Conservation (phyloP, 495 filamentous ascomycete species). For the Sabuloglossum arenarium region DNA sequence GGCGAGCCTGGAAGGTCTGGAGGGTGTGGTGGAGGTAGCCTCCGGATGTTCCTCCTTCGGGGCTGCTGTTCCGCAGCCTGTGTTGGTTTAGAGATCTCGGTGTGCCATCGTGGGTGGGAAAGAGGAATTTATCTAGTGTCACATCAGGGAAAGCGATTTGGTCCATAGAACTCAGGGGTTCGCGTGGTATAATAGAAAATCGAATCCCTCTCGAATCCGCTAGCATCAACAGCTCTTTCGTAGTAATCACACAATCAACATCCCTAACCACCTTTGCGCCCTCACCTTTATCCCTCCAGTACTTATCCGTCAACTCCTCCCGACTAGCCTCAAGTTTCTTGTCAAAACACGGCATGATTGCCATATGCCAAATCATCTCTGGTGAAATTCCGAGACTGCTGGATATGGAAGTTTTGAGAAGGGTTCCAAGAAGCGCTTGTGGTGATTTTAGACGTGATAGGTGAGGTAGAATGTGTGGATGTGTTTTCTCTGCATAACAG, state of each 20-base stretch:
- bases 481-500: conserved; percentile 94
- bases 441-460: conserved; percentile 83
- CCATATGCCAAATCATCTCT: conserved; percentile 77
- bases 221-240: conserved; percentile 75
- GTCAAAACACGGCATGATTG: conserved; percentile 96
- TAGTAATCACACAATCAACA: conserved; percentile 94
- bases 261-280: conserved; percentile 43
- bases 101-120: conserved; percentile 19
- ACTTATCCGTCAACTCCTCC: conserved; percentile 66
- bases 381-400: conserved; percentile 46
- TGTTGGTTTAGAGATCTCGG: conserved; percentile 10
- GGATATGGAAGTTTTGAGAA: conserved; percentile 68
- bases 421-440: conserved; percentile 74
- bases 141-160: conserved; percentile 42
- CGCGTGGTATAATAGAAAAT: conserved; percentile 45
- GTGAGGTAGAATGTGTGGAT: conserved; percentile 80
- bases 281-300: conserved; percentile 30
- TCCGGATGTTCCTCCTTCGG: conserved; percentile 53
- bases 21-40: conserved; percentile 76
- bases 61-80: conserved; percentile 11
- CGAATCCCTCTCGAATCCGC: conserved; percentile 56
- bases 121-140: conserved; percentile 48
- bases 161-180: conserved; percentile 21
- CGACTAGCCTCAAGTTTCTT: conserved; percentile 95
- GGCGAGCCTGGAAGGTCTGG: conserved; percentile 39